Conservation (phyloP, 257 asterid genomes). For the Thymus mandschuricus region DNA sequence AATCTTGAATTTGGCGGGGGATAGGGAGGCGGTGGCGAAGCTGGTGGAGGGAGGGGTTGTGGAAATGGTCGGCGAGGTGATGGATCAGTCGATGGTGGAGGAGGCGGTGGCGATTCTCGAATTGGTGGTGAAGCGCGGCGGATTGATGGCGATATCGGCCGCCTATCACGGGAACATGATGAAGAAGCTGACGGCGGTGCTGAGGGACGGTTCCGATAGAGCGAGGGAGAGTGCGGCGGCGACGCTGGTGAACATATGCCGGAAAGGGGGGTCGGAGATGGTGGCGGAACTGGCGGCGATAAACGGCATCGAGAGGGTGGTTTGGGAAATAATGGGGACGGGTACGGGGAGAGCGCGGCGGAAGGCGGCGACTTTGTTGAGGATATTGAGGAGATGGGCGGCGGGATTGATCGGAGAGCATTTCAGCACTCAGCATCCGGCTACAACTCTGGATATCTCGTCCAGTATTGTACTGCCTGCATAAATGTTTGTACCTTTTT, state of each 20-base stretch:
- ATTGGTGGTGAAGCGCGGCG: constrained; percentile 81
- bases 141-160: constrained; percentile 61
- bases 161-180: constrained; percentile 51
- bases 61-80: constrained; percentile 57
- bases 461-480: constrained; percentile 33
- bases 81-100: constrained; percentile 57
- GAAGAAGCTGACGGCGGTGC: constrained; percentile 41
- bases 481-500: constrained; percentile 12
- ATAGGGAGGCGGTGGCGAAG: constrained; percentile 70
- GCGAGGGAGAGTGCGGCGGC: constrained; percentile 77
- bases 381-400: constrained; percentile 90
- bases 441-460: constrained; percentile 46
- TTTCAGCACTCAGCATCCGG: constrained; percentile 34
- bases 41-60: constrained; percentile 76
- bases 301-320: constrained; percentile 66
- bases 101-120: constrained; percentile 80
- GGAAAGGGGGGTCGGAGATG: constrained; percentile 84
- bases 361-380: constrained; percentile 77
- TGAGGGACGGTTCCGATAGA: constrained; percentile 75
- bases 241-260: constrained; percentile 67
- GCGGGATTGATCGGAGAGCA: constrained; percentile 65
- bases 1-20: constrained; percentile 73
- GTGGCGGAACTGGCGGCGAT: constrained; percentile 65
- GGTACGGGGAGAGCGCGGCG: constrained; percentile 78
- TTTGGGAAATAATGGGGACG: constrained; percentile 84